These are phyloP conservation scores for Thecamonas trahens DNA, from an alignment of 78 protist genomes.

Conservation along the genomic window DNA sequence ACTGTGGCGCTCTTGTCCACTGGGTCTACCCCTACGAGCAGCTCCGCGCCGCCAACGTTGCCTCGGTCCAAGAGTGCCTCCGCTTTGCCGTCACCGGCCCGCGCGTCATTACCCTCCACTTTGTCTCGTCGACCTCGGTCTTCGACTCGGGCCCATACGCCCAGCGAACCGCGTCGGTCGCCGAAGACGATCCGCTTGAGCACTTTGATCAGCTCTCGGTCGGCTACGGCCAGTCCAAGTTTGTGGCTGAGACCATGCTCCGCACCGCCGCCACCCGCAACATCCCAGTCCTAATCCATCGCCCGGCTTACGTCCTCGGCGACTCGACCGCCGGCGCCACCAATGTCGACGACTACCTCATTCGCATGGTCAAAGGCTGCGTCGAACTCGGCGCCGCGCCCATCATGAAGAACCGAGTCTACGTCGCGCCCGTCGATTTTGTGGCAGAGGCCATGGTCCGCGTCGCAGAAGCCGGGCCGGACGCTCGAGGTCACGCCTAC, in stretches of 20 bases:
- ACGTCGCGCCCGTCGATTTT: constrained; percentile 53
- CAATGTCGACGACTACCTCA: constrained; percentile 60
- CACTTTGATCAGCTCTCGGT: constrained; percentile 14
- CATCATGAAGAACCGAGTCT: constrained; percentile 14
- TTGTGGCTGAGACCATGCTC: constrained; percentile 49
- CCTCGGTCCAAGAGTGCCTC: constrained; percentile 31
- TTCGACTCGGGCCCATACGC: constrained; percentile 40
- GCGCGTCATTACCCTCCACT: constrained; percentile 26
- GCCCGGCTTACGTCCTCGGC: constrained; percentile 44
- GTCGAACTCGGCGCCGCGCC: constrained; percentile 24
- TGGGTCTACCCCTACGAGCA: constrained; percentile 61
- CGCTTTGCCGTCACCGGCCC: constrained; percentile 23
- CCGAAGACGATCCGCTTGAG: constrained; percentile 7
- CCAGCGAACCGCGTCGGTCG: not conserved
- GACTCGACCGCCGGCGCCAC: constrained; percentile 18
- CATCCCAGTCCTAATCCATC: constrained; percentile 28
- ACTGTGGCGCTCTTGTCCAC: constrained; percentile 61
- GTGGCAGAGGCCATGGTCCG: constrained; percentile 28
- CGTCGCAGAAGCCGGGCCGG: not conserved
- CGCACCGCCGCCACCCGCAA: constrained; percentile 4
- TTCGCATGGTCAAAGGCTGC: constrained; percentile 62
- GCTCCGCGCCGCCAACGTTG: constrained; percentile 54
- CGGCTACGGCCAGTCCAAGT: constrained; percentile 49
- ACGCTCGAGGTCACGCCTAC: not conserved
- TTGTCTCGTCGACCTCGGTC: constrained; percentile 61